Evolutionary conservation across 441 rosid species (phyloP).

Genomic region (Syzygium syzygioides): DNA sequence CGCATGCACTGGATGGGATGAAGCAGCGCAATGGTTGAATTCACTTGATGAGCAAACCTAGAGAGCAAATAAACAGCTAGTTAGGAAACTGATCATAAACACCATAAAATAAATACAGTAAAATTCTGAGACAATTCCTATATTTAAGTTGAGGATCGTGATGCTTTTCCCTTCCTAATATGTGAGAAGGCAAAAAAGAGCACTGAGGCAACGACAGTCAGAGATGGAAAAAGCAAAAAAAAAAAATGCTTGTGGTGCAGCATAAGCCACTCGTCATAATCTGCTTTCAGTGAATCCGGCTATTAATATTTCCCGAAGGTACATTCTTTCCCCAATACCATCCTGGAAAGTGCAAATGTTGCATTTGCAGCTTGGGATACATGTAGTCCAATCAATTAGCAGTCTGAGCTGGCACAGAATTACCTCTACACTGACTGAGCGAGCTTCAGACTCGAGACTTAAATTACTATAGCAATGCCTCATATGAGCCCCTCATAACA

Average conservation of each 20-base stretch:
- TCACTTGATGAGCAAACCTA: slow-evolving; percentile 82
- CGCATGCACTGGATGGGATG: slow-evolving; percentile 91
- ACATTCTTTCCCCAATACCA: neutral
- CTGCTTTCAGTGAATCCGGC: neutral
- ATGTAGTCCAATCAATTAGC: neutral
- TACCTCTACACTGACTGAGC: neutral
- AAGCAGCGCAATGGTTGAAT: slow-evolving; percentile 60
- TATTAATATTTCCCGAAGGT: neutral
- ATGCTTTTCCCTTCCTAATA: neutral
- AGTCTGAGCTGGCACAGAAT: neutral
- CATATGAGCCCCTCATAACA: neutral
- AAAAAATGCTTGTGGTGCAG: neutral
- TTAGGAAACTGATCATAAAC: neutral
- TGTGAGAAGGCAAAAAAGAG: neutral
- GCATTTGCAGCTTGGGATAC: neutral
- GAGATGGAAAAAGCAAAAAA: neutral
- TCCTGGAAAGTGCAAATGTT: neutral
- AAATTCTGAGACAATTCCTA: neutral
- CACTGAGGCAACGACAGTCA: neutral
- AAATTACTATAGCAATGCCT: neutral
- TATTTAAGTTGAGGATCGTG: neutral
- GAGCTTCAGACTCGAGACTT: neutral
- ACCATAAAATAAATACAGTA: neutral
- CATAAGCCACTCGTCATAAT: neutral
- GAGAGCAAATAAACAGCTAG: neutral